Conservation (phyloP, 1,284 basidiomycete species). For the Ustanciosporium gigantosporum region DNA sequence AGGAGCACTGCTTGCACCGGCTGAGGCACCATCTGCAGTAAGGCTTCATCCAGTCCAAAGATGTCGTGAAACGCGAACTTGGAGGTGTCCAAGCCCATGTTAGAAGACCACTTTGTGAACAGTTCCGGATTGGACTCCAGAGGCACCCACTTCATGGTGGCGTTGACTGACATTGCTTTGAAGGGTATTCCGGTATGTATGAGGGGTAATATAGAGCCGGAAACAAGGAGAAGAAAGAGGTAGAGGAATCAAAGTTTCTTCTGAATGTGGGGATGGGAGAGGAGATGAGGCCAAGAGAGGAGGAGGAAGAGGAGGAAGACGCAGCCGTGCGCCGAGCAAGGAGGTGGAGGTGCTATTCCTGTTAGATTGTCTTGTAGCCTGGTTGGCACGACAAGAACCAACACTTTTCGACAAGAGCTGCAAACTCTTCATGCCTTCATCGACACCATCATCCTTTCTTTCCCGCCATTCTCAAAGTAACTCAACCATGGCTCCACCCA, state of each 20-base stretch:
- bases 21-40: slow-evolving; percentile 63
- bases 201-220: background rate
- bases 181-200: too few species aligned
- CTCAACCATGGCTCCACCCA: background rate
- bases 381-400: too few species aligned
- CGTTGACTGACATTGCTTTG: background rate
- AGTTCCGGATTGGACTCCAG: slow-evolving; percentile 61
- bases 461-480: background rate
- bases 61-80: slow-evolving; percentile 65
- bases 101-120: slow-evolving; percentile 50
- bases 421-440: too few species aligned
- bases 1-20: slow-evolving; percentile 65
- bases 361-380: too few species aligned
- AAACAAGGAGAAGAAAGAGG: background rate
- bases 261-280: too few species aligned
- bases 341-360: too few species aligned
- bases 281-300: too few species aligned
- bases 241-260: too few species aligned
- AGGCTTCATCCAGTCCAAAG: slow-evolving; percentile 64
- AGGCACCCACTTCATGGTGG: slow-evolving; percentile 51
- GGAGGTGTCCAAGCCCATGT: slow-evolving; percentile 52
- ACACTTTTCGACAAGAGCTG: too few species aligned
- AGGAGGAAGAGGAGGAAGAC: too few species aligned
- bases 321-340: too few species aligned
- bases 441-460: background rate